phyloP scores from a whole-genome alignment of 192 early-diverging fungal genomes.

The Podila horticola region DNA sequence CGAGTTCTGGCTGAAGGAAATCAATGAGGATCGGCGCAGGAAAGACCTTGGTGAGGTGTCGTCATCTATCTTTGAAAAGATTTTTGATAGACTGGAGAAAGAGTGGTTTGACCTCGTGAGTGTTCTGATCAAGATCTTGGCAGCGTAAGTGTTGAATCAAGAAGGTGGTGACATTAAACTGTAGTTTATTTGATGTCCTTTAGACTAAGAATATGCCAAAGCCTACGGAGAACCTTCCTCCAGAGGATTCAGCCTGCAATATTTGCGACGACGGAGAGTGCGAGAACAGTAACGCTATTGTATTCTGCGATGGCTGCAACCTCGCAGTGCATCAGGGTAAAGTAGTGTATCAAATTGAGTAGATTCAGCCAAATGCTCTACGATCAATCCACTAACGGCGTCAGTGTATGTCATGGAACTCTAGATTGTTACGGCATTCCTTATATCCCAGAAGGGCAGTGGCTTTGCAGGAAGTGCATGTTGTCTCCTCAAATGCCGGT shows the following conservation, averaged over 20 bases:
- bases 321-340: constrained; percentile 97
- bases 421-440: constrained; percentile 99
- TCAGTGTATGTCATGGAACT: neutral
- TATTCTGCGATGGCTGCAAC: constrained; percentile 99
- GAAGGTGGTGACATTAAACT: neutral
- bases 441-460: constrained; percentile 99
- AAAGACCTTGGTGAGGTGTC: constrained; percentile 62
- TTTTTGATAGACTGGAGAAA: constrained; percentile 94
- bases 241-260: constrained; percentile 89
- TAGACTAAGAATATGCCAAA: constrained; percentile 87
- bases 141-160: neutral
- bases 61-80: constrained; percentile 78
- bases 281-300: constrained; percentile 99
- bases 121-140: neutral
- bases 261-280: constrained; percentile 99
- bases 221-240: constrained; percentile 63
- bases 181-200: constrained; percentile 4
- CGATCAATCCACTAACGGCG: neutral
- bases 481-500: constrained; percentile 91
- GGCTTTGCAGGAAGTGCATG: constrained; percentile 99
- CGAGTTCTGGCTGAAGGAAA: constrained; percentile 73
- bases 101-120: constrained; percentile 94
- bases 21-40: constrained; percentile 73
- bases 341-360: neutral
- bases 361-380: neutral